A percentile compares a stretch with the other conserved stretches of the same genome.
Evolutionary conservation across 768 basidiomycete species (phyloP).

Genomic region (Hygrocybe punicea): DNA sequence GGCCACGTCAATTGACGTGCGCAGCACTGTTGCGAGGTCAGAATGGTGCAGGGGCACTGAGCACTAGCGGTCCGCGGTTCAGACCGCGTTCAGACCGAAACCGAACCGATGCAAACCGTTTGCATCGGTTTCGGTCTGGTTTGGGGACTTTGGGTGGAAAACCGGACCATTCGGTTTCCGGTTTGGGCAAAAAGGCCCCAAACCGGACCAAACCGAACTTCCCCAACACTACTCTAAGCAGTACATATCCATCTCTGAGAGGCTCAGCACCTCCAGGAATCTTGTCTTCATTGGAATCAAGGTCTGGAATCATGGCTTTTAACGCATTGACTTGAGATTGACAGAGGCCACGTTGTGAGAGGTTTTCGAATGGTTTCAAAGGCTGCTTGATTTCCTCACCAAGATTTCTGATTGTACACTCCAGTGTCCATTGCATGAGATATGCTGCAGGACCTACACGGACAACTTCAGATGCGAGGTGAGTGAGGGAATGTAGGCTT

Average conservation of each 20-base stretch:
- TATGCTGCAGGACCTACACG: conserved; percentile 2
- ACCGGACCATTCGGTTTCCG: too few relatives aligned
- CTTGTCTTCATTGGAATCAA: background rate
- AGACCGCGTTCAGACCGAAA: too few relatives aligned
- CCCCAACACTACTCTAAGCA: too few relatives aligned
- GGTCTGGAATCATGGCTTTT: conserved; percentile 5
- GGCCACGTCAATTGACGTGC: too few relatives aligned
- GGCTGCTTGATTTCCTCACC: conserved; percentile 7
- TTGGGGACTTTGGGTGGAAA: too few relatives aligned
- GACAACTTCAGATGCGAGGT: conserved; percentile 4
- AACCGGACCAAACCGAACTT: too few relatives aligned
- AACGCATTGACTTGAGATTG: conserved; percentile 6
- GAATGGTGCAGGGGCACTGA: too few relatives aligned
- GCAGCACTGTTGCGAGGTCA: too few relatives aligned
- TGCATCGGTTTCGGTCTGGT: too few relatives aligned
- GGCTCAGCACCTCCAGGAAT: conserved; percentile 16
- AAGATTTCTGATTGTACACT: conserved; percentile 9
- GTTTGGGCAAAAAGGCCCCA: too few relatives aligned
- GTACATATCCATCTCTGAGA: conserved; percentile 5
- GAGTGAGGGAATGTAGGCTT: conserved; percentile 9
- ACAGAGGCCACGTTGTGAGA: conserved; percentile 4
- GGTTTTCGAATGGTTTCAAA: conserved; percentile 8
- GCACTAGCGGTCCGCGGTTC: too few relatives aligned
- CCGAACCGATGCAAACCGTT: too few relatives aligned
- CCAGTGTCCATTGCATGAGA: conserved; percentile 5